Percentiles rank a stretch among this genome's conserved stretches.
These are phyloP conservation scores for Begonia loranthoides DNA, from an alignment of 306 rosid species.

Conservation along the genomic window DNA sequence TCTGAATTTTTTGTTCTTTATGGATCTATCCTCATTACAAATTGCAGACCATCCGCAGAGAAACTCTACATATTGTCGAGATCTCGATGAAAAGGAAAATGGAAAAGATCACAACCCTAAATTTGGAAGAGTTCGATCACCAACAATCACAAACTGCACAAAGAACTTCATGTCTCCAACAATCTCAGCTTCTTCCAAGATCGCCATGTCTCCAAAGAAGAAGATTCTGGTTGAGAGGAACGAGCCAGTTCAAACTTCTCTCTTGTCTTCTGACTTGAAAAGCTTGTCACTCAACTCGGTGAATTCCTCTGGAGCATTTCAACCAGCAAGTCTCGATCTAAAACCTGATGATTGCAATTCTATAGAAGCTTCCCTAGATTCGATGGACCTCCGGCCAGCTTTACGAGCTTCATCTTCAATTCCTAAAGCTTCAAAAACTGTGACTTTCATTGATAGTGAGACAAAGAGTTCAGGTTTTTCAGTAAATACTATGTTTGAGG, in stretches of 20 bases:
- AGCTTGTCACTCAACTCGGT: constrained; percentile 27
- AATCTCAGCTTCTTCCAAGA: constrained; percentile 73
- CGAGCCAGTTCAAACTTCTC: constrained; percentile 29
- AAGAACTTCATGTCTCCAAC: constrained; percentile 87
- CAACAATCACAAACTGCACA: constrained; percentile 34
- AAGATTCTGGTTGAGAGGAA: constrained; percentile 56
- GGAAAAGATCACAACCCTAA: constrained; percentile 38
- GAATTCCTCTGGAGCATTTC: constrained; percentile 25
- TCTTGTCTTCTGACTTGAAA: constrained; percentile 26
- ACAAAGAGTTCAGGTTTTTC: neutral
- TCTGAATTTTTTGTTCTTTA: no score
- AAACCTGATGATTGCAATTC: neutral
- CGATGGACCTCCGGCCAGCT: neutral
- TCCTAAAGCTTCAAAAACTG: constrained; percentile 16
- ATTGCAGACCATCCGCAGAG: constrained; percentile 38
- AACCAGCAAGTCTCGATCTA: neutral
- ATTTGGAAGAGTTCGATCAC: constrained; percentile 36
- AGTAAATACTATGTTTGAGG: constrained; percentile 14
- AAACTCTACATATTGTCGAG: constrained; percentile 29
- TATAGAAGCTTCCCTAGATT: neutral
- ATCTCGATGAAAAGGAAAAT: constrained; percentile 70
- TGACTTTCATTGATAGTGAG: constrained; percentile 2
- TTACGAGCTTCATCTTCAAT: constrained; percentile 1
- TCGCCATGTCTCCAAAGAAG: constrained; percentile 54
- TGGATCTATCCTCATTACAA: neutral